Evolutionary conservation across 768 basidiomycete species (phyloP).

Genomic region (Boletellus sp.): DNA sequence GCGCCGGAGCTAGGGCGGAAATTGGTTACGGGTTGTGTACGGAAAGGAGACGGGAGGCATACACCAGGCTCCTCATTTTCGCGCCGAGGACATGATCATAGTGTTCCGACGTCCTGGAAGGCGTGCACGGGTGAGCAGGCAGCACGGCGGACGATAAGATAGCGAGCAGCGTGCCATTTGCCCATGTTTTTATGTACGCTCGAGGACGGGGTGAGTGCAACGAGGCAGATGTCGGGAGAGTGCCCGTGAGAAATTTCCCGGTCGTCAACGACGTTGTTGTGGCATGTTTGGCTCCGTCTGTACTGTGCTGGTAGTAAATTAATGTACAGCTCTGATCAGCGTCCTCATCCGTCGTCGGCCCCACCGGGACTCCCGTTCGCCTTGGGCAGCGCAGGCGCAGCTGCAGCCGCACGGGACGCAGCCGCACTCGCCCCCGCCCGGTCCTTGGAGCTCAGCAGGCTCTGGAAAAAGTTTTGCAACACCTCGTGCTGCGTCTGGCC

Average conservation of each 20-base stretch:
- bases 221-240: constrained; percentile 24
- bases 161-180: constrained; percentile 52
- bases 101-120: constrained; percentile 62
- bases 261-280: constrained; percentile 21
- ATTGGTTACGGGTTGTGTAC: constrained; percentile 1
- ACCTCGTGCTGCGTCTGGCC: constrained; percentile 80
- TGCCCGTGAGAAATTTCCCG: constrained; percentile 20
- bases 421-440: constrained; percentile 37
- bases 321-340: too few species aligned
- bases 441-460: constrained; percentile 68
- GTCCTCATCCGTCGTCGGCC: constrained; percentile 33
- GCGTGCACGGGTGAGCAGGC: neutral
- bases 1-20: constrained; percentile 56
- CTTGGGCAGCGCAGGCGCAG: constrained; percentile 29
- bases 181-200: constrained; percentile 49
- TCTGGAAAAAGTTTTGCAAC: constrained; percentile 85
- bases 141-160: neutral
- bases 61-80: constrained; percentile 80
- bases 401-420: constrained; percentile 21
- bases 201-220: constrained; percentile 11
- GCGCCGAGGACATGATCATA: constrained; percentile 68
- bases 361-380: constrained; percentile 35
- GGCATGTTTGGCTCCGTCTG: constrained; percentile 19
- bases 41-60: constrained; percentile 30
- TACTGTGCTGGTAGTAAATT: too few species aligned